Conservation (phyloP, 345 rosid genomes). For the Psidium friedrichsthalianum region DNA sequence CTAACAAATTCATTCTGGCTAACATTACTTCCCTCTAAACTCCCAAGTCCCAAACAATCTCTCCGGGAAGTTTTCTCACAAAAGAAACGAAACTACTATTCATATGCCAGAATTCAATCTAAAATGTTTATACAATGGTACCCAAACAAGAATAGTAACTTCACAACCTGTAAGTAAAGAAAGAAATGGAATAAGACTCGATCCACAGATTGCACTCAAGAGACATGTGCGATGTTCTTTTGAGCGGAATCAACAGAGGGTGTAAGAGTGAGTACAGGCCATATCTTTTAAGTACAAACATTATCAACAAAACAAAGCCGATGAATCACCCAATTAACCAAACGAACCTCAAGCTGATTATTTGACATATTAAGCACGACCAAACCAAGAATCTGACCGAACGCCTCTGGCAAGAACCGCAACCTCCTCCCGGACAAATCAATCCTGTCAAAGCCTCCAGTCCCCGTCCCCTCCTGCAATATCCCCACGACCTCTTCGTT, state of each 20-base stretch:
- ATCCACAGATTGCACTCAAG: background rate
- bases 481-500: slow-evolving; percentile 35
- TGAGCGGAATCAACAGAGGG: background rate
- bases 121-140: background rate
- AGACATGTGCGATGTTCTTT: background rate
- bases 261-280: background rate
- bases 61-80: background rate
- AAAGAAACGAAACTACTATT: background rate
- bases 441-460: slow-evolving; percentile 37
- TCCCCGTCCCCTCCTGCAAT: slow-evolving; percentile 42
- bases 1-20: background rate
- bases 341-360: slow-evolving; percentile 69
- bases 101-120: background rate
- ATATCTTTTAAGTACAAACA: background rate
- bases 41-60: background rate
- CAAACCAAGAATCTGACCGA: slow-evolving; percentile 58
- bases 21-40: background rate
- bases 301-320: background rate
- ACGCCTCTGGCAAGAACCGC: slow-evolving; percentile 70
- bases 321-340: background rate
- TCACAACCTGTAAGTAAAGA: background rate
- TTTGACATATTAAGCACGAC: slow-evolving; percentile 47
- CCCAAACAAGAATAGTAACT: background rate
- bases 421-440: slow-evolving; percentile 54
- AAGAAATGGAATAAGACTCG: background rate